Conservation (phyloP, 2,329 filamentous ascomycete species). For the Neonectria magnoliae region DNA sequence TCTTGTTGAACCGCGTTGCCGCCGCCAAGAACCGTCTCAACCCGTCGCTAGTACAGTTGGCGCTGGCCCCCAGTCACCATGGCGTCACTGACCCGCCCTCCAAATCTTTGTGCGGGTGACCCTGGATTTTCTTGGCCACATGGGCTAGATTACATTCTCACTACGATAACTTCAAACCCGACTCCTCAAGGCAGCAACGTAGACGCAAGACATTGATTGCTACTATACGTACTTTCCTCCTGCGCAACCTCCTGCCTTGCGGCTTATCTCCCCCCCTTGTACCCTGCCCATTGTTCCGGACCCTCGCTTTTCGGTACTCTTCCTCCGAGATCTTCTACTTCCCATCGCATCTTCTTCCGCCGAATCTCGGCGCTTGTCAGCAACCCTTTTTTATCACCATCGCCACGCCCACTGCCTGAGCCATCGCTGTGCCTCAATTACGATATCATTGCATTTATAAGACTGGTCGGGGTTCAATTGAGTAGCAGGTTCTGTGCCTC, state of each 20-base stretch:
- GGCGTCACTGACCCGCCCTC: conserved; percentile 29
- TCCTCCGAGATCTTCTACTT: conserved; percentile 25
- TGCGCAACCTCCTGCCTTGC: not conserved
- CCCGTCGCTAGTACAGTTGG: conserved; percentile 20
- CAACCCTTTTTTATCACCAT: conserved; percentile 40
- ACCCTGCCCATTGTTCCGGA: not conserved
- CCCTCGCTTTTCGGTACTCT: conserved; percentile 26
- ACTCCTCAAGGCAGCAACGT: not conserved
- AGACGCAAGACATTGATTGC: conserved; percentile 3
- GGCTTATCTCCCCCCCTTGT: conserved; percentile 6
- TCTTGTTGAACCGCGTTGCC: conserved; percentile 25
- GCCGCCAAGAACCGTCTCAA: conserved; percentile 37
- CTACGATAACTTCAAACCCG: conserved; percentile 13
- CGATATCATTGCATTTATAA: not conserved
- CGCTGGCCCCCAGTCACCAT: conserved; percentile 18
- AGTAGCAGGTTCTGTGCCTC: conserved; percentile 35
- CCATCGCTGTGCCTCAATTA: not conserved
- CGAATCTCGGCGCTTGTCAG: conserved; percentile 28
- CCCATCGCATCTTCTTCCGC: conserved; percentile 24
- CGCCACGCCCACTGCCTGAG: not conserved
- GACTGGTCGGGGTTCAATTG: not conserved
- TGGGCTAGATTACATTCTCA: conserved; percentile 18
- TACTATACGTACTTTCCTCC: not conserved
- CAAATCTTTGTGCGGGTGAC: conserved; percentile 25
- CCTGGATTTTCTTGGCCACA: conserved; percentile 26